Conservation (phyloP, 2,329 filamentous ascomycete genomes). For the Westerdykella ornata region DNA sequence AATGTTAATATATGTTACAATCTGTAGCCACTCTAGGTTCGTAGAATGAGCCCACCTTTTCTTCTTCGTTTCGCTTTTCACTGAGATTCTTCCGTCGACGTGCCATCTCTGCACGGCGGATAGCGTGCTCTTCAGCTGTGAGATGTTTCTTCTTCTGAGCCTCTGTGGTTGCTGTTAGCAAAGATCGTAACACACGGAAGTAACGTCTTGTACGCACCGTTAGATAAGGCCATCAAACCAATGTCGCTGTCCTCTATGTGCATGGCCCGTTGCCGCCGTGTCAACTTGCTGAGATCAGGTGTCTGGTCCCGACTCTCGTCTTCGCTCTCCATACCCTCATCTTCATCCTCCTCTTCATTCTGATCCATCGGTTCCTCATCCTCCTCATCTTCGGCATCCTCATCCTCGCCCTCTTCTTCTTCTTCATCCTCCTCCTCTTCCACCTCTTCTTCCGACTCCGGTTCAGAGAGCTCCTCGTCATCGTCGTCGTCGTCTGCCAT, state of each 20-base stretch:
- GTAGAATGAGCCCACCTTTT: conserved; percentile 50
- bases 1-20: conserved; percentile 9
- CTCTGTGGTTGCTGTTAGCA: conserved; percentile 39
- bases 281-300: conserved; percentile 60
- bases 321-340: conserved; percentile 45
- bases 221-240: conserved; percentile 48
- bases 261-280: conserved; percentile 59
- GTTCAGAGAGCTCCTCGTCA: conserved; percentile 39
- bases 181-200: neutral
- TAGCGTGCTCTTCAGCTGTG: conserved; percentile 65
- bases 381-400: conserved; percentile 29
- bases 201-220: conserved; percentile 38
- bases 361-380: conserved; percentile 31
- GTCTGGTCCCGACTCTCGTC: conserved; percentile 53
- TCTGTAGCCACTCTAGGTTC: neutral
- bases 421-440: conserved; percentile 38
- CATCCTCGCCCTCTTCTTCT: conserved; percentile 35
- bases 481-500: conserved; percentile 44
- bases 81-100: conserved; percentile 65
- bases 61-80: conserved; percentile 71
- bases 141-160: conserved; percentile 67
- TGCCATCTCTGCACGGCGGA: conserved; percentile 68
- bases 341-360: conserved; percentile 32
- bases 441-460: conserved; percentile 37
- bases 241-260: conserved; percentile 48